These are phyloP conservation scores for Zygnema cylindricum DNA, from an alignment of 139 green algal species.

Conservation along the genomic window DNA sequence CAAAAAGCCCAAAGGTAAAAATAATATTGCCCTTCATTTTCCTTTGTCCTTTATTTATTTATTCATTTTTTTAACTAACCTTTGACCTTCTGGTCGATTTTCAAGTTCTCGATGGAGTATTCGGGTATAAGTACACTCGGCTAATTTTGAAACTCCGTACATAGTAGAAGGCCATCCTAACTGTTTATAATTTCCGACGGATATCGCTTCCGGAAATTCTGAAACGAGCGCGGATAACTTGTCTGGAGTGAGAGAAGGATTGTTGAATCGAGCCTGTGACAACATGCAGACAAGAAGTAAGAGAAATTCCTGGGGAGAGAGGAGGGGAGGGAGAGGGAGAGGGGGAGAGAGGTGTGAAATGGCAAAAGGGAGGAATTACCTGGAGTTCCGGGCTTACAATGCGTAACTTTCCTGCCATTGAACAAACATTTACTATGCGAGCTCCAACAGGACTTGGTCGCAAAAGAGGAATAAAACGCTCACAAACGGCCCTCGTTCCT, in stretches of 20 bases:
- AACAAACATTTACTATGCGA: conserved; percentile 56
- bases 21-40: no score
- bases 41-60: background rate
- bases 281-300: background rate
- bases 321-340: background rate
- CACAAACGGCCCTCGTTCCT: conserved; percentile 52
- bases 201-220: conserved; percentile 52
- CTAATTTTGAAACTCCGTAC: conserved; percentile 64
- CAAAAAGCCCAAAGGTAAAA: no score
- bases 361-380: background rate
- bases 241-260: conserved; percentile 48
- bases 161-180: conserved; percentile 58
- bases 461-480: conserved; percentile 58
- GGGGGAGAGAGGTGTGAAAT: background rate
- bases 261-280: conserved; percentile 33
- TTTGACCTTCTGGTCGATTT: background rate
- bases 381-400: conserved; percentile 51
- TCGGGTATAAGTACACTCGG: conserved; percentile 50
- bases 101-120: conserved; percentile 50
- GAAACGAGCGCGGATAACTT: conserved; percentile 44
- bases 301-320: conserved; percentile 14
- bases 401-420: conserved; percentile 47
- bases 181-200: conserved; percentile 34
- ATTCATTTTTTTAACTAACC: background rate
- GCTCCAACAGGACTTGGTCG: conserved; percentile 22